Percentiles rank a stretch among this genome's conserved stretches.
phyloP scores from a whole-genome alignment of 129 eudicot species.

The Artemisia annua region DNA sequence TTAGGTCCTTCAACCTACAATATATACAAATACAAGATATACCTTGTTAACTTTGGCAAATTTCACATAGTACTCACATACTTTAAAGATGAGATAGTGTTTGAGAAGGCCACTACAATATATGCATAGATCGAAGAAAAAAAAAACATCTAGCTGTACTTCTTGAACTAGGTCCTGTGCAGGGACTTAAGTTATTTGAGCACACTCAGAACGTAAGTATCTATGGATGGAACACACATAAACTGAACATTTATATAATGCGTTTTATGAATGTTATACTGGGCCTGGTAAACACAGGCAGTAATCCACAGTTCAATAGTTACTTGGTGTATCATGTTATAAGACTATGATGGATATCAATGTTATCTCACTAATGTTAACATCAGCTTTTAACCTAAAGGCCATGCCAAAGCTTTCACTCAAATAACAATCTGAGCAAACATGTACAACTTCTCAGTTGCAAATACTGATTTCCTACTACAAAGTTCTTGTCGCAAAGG shows the following conservation, averaged over 20 bases:
- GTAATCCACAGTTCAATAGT: constrained; percentile 1
- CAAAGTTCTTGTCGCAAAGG: too few species aligned
- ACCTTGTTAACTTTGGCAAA: constrained; percentile 10
- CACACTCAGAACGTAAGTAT: not conserved
- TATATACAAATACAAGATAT: not conserved
- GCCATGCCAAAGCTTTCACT: not conserved
- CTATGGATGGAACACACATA: constrained; percentile 7
- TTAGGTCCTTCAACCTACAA: constrained; percentile 92
- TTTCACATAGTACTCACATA: not conserved
- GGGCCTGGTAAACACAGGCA: not conserved
- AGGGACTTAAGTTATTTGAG: not conserved
- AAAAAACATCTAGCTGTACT: not conserved
- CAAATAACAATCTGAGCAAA: not conserved
- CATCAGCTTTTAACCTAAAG: constrained; percentile 5
- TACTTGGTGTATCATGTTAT: not conserved
- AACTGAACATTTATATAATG: not conserved
- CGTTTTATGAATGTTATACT: constrained; percentile 10
- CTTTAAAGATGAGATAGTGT: not conserved
- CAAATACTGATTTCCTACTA: too few species aligned
- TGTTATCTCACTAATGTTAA: constrained; percentile 2
- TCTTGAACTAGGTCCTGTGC: not conserved
- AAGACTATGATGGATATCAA: too few species aligned
- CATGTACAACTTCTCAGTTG: not conserved
- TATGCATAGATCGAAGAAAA: constrained; percentile 7
- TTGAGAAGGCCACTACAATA: not conserved